These are phyloP conservation scores for Solanum hybrid DNA, from an alignment of 305 asterid genomes.

Conservation along the genomic window DNA sequence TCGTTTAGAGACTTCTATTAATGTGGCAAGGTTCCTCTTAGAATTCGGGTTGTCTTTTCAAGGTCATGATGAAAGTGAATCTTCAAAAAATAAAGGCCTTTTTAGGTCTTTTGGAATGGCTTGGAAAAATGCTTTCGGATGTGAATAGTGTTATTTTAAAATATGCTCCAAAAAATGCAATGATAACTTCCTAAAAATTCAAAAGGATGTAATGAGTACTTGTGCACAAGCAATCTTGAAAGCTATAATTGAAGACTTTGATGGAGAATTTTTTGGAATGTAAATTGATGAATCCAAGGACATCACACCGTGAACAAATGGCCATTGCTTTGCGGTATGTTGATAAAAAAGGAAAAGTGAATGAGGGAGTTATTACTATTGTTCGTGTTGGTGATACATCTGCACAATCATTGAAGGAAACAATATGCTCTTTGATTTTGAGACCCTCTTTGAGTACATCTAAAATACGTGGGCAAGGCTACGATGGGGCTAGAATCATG, in stretches of 20 bases:
- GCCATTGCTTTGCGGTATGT: background rate
- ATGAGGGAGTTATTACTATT: background rate
- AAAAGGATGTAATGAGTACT: background rate
- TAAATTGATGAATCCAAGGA: background rate
- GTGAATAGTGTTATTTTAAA: background rate
- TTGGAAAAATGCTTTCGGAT: background rate
- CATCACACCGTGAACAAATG: background rate
- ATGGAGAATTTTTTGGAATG: background rate
- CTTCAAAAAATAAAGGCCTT: background rate
- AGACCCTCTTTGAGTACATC: background rate
- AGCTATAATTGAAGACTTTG: background rate
- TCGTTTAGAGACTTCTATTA: no score
- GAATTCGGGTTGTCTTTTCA: no score
- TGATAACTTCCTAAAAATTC: background rate
- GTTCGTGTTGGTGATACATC: background rate
- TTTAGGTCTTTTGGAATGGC: background rate
- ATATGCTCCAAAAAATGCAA: background rate
- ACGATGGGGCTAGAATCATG: background rate
- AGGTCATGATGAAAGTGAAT: no score
- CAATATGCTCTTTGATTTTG: background rate
- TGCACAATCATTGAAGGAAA: background rate
- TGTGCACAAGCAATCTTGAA: background rate
- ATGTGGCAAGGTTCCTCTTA: no score
- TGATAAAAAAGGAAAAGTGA: background rate
- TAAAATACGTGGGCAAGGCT: background rate